Base-by-base conservation (phyloP, 345 rosid genomes). In the Capsella bursapastoris region DNA sequence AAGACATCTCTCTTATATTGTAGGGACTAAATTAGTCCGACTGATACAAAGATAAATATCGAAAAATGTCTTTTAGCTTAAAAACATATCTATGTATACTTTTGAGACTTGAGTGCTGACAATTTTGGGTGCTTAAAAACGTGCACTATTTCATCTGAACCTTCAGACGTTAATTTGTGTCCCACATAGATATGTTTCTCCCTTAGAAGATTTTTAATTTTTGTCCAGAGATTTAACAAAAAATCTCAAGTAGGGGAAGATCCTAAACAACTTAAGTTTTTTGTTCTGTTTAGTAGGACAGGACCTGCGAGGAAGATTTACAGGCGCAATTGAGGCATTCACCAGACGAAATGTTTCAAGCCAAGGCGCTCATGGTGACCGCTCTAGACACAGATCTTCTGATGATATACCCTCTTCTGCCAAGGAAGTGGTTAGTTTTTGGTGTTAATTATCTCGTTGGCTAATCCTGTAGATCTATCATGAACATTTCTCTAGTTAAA, bases 301-400 rank as follows among this genome's bases (percentile, higher is more conserved):
- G 77, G 97, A 93, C 58, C 82, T 87, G 56, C 86, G 91, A 25
- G 97, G 88, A 57, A 87, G 87, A 85, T 83, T 88, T 32, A 76
- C 97, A 8, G 93, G 97, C 62, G 93, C 93, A 37, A 87, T 92
- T 52, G 97, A 92, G 72, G 90, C 92, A 59, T 87, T 92, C 75
- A 82, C 88, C 15, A 81, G 97, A 66, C 80, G 89, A 62, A 92
- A 85, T 77, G 81, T 75, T 35, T 45, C 89, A 37, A 86, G 84
- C 38, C 84, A 85, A 75, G 85, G 84, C 15, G 85, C 74, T 74
- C 56, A 71, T 64, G 76, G 76, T 64, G 80, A 77, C 14, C 84
- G 79, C 40, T 74, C 88, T 4, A 78, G 81, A 71, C 83, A 81
- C 67, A 82, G 78, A 81, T 75, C 82, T 43, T 70, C 86, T 22